Evolutionary conservation across 2,329 filamentous ascomycete species (phyloP).

Genomic region (Pleoardoris graminearum): DNA sequence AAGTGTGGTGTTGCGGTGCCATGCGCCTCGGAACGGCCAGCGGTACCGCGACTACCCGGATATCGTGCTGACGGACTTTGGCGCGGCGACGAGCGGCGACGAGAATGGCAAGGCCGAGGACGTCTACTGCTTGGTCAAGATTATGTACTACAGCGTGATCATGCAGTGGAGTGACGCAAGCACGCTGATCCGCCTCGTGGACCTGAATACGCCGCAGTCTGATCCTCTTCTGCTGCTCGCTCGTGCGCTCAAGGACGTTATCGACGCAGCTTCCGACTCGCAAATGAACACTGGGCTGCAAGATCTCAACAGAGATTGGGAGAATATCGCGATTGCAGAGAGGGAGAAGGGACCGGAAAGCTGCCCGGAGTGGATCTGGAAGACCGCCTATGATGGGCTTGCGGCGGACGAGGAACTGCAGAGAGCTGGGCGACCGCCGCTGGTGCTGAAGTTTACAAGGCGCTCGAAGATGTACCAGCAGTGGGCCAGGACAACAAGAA

Average conservation of each 20-base stretch:
- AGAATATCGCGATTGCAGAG: background rate
- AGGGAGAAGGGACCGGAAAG: background rate
- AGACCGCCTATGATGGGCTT: slow-evolving; percentile 14
- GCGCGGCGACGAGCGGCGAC: background rate
- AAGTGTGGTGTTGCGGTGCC: slow-evolving; percentile 16
- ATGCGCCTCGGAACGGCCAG: slow-evolving; percentile 6
- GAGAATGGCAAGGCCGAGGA: slow-evolving; percentile 2
- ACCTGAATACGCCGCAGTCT: background rate
- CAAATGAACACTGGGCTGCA: background rate
- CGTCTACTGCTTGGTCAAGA: background rate
- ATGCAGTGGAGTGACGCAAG: slow-evolving; percentile 10
- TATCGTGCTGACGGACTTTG: slow-evolving; percentile 14
- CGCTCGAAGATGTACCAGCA: background rate
- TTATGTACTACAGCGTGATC: slow-evolving; percentile 11
- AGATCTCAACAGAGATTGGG: background rate
- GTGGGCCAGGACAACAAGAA: slow-evolving; percentile 3
- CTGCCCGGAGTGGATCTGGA: slow-evolving; percentile 3
- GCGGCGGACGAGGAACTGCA: slow-evolving; percentile 10
- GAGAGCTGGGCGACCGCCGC: background rate
- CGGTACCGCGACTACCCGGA: slow-evolving; percentile 19
- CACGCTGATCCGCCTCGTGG: background rate
- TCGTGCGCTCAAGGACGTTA: background rate
- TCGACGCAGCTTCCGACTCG: background rate
- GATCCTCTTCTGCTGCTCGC: slow-evolving; percentile 4
- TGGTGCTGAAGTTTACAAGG: background rate